Base-by-base conservation (phyloP, 1,284 basidiomycete genomes). In the Vanrija humicola region DNA sequence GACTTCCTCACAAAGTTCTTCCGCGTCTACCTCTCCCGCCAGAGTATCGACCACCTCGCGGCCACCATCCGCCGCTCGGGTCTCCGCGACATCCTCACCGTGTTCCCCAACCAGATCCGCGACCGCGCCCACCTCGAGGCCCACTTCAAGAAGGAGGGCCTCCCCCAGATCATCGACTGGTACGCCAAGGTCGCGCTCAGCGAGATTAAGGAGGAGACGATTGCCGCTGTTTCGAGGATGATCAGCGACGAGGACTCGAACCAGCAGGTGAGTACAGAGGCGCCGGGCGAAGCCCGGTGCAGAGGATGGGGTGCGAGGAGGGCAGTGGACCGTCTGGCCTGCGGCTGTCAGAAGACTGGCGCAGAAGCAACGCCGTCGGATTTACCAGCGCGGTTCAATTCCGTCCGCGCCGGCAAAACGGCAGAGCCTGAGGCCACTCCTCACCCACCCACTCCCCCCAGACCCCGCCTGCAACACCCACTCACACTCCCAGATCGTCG, bases 181-280 rank as follows among this genome's bases (percentile, higher is more conserved):
- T 94, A 89, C 82, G 84, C 85, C 52, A 93, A 92, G 81, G 86
- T 86, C 67, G 89, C 91, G 72, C 84, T 85, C 56, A 84, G 85
- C 54, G 83, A 83, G 44, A 82, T 85, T 58, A 88, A 87, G 72
- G 85, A 87, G 55, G 79, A 81, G 51, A 83, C 90, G 52, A 75
- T 85, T 54, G 78, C 78, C 54, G 82, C 84, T 21, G 78, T 91
- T 40, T 82, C 82, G 54, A 81, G 84, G 55, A 78, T 82, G 62
- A 78, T 82, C 61, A 80, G 73, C 50, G 76, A 78, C 39, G 78
- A 79, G 56, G 87, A 89, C 54, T 63, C 84, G 40, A 75, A 81
- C 42, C 84, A 86, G 50, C 82, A 83, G 63, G 88, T 88, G 55
- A 61, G 82, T 78, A 40, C 43, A 34, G 34, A 28, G 28, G 28